phyloP scores from a whole-genome alignment of 106 monocot species.

The Platanthera guangdongensis region DNA sequence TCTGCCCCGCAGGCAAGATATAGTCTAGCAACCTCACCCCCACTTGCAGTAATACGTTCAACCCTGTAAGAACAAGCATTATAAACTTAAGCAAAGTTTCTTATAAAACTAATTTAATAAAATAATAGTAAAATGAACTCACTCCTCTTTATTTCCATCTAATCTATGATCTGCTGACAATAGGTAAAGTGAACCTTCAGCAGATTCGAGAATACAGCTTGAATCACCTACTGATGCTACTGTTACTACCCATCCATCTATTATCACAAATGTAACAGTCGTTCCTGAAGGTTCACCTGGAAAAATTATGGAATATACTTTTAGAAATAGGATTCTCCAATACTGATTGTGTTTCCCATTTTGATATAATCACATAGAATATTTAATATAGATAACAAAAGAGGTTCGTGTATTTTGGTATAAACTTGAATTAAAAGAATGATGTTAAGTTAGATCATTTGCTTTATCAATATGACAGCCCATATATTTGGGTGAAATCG shows the following conservation, averaged over 20 bases:
- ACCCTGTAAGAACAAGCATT: slow-evolving; percentile 36
- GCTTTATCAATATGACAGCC: not conserved
- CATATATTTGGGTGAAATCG: not conserved
- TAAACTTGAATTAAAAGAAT: not conserved
- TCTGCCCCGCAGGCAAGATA: slow-evolving; percentile 57
- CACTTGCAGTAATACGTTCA: slow-evolving; percentile 61
- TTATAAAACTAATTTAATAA: not conserved
- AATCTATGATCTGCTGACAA: slow-evolving; percentile 88
- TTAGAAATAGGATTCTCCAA: not conserved
- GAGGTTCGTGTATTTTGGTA: not conserved
- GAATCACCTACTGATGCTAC: slow-evolving; percentile 98
- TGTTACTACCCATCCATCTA: slow-evolving; percentile 78
- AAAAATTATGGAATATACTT: not conserved
- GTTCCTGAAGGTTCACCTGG: slow-evolving; percentile 78
- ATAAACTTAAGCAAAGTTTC: not conserved
- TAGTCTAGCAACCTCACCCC: slow-evolving; percentile 83
- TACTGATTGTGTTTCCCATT: not conserved
- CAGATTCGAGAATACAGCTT: slow-evolving; percentile 85
- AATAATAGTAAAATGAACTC: slow-evolving; percentile 17
- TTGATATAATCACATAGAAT: not conserved
- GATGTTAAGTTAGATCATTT: not conserved
- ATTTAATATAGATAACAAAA: not conserved
- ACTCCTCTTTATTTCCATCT: slow-evolving; percentile 83
- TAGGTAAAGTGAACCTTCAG: slow-evolving; percentile 70
- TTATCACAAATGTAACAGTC: slow-evolving; percentile 84